Base-by-base conservation (phyloP, 192 early-diverging fungal genomes). In the Podila epicladia region DNA sequence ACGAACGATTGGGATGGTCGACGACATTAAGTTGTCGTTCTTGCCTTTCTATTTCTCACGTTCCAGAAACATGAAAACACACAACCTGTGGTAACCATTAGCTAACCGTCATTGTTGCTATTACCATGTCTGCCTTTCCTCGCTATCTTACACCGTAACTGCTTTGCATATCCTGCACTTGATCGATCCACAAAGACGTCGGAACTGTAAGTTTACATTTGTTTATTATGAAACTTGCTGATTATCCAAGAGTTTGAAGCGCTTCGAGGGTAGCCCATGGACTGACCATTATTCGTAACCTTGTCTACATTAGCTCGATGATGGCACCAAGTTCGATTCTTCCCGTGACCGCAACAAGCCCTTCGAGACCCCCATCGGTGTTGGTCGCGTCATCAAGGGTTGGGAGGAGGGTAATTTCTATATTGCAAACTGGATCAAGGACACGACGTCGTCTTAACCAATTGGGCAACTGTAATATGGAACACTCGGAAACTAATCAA, bases 251-350 rank as follows among this genome's bases (percentile, higher is more conserved):
- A 45, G 41, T 45, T 45, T 45, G 41, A 45, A 15, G 8, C 0
- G 94, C 93, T 77, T 90, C 87, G 41, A 45, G 15, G 2, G 13
- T 3, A 45, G 15, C 41, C 41, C 13, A 17, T 45, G 2, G 15
- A 45, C 58, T 91, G 89, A 69, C 63, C 35, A 69, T 73, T 73
- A 83, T 92, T 84, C 92, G 94, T 35, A 13, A 17, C 11, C 26
- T 8, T 13, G 26, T 58, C 22, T 9, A 63, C 41, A 15, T 15
- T 70, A 80, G 72, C 85, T 95, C 24, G 74, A 73, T n/a, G 75
- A 93, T 75, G 95, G 95, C 64, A 80, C 41, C 35, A 88, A 92
- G 83, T 99, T 99, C 74, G 97, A 99, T 78, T 94, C 93, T 64
- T 95, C 94, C 64, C 77, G 83, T 67, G 90, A 97, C 83, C 95